Evolutionary conservation across 1,284 basidiomycete genomes (phyloP).

Genomic region (Microbotryum saponariae): DNA sequence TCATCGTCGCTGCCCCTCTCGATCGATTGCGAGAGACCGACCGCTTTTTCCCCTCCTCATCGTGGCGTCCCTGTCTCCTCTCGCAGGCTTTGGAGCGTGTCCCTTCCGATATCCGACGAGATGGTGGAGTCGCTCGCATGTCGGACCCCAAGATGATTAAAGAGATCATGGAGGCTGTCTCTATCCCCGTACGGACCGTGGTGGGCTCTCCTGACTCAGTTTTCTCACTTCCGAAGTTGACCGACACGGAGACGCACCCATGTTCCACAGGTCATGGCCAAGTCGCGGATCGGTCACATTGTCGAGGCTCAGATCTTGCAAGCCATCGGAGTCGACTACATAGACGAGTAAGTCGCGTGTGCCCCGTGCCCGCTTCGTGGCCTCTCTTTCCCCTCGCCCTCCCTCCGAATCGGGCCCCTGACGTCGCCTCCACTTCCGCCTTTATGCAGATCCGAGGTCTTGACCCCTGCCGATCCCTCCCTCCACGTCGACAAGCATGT

Average conservation of each 20-base stretch:
- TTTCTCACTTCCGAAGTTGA: conserved; percentile 50
- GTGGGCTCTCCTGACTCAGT: not conserved
- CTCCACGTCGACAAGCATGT: conserved; percentile 46
- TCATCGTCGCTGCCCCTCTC: conserved; percentile 40
- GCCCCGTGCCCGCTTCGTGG: too few relatives aligned
- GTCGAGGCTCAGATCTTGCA: conserved; percentile 89
- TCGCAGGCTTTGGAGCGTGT: conserved; percentile 61
- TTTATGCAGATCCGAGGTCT: conserved; percentile 73
- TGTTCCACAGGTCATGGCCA: conserved; percentile 64
- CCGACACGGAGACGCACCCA: conserved; percentile 62
- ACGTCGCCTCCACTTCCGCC: too few relatives aligned
- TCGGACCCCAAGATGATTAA: conserved; percentile 71
- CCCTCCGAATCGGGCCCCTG: too few relatives aligned
- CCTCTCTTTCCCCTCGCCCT: too few relatives aligned
- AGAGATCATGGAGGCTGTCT: conserved; percentile 76
- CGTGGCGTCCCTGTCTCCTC: not conserved
- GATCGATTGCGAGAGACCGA: conserved; percentile 2
- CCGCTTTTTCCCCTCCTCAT: not conserved
- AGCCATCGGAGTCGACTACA: conserved; percentile 92
- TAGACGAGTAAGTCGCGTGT: conserved; percentile 52
- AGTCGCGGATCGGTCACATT: conserved; percentile 92
- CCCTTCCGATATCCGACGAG: conserved; percentile 83
- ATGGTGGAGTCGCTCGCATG: conserved; percentile 91
- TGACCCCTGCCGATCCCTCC: conserved; percentile 75
- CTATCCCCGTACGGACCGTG: conserved; percentile 57